A percentile compares a stretch with the other conserved stretches of the same genome.
phyloP scores from a whole-genome alignment of 768 basidiomycete genomes.

The Astraeus odoratus region DNA sequence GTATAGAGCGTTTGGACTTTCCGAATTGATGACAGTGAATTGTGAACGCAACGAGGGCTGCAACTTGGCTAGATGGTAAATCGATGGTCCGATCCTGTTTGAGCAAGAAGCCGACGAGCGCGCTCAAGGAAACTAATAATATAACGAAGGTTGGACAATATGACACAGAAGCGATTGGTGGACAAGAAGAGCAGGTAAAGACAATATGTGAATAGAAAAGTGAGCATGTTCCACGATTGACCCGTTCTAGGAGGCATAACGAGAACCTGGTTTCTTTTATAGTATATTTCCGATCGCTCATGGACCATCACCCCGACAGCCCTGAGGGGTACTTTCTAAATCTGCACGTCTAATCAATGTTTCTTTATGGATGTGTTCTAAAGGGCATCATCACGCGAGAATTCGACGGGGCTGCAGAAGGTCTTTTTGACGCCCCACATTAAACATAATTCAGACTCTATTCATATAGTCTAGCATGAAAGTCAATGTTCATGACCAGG shows the following conservation, averaged over 20 bases:
- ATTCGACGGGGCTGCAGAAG: constrained; percentile 31
- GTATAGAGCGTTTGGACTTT: too few relatives aligned
- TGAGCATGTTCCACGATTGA: constrained; percentile 10
- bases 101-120: too few relatives aligned
- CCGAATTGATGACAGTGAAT: too few relatives aligned
- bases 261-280: constrained; percentile 96
- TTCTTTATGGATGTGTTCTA: constrained; percentile 89
- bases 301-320: constrained; percentile 78
- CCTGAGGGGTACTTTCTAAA: constrained; percentile 81
- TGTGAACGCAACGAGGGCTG: too few relatives aligned
- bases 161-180: constrained; percentile 92
- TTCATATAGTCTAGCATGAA: constrained; percentile 44
- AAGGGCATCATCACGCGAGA: constrained; percentile 55
- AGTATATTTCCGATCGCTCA: constrained; percentile 92
- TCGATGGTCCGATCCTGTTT: too few relatives aligned
- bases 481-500: constrained; percentile 69
- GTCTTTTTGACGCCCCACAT: constrained; percentile 32
- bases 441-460: constrained; percentile 23
- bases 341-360: constrained; percentile 96
- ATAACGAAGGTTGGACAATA: constrained; percentile 87
- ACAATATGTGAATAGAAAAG: constrained; percentile 48
- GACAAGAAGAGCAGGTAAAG: constrained; percentile 79
- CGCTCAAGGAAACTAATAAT: too few relatives aligned
- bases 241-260: constrained; percentile 66
- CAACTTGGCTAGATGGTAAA: too few relatives aligned